phyloP scores from a whole-genome alignment of 129 eudicot genomes.

The Arctium minus region DNA sequence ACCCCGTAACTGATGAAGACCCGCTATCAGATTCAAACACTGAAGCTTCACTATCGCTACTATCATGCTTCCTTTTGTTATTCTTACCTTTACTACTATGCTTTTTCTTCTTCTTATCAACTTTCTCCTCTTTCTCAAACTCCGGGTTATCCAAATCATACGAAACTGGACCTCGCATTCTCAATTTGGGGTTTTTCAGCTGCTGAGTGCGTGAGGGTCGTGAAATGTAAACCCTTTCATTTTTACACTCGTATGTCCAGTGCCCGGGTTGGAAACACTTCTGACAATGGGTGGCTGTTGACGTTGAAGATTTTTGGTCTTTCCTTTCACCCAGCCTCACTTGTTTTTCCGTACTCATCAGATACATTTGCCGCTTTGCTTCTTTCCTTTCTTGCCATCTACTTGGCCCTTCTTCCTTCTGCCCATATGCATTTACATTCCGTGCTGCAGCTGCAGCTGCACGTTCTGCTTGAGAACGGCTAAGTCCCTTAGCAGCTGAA shows the following conservation, averaged over 20 bases:
- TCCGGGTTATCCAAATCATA: conserved; percentile 77
- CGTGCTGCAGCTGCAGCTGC: conserved; percentile 96
- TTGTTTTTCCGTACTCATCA: conserved; percentile 95
- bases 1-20: conserved; percentile 56
- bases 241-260: conserved; percentile 96
- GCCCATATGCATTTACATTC: conserved; percentile 94
- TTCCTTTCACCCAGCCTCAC: conserved; percentile 89
- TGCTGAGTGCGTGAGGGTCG: conserved; percentile 92
- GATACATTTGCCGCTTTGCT: conserved; percentile 92
- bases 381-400: conserved; percentile 99
- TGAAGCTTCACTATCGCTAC: conserved; percentile 79
- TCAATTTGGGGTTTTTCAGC: conserved; percentile 82
- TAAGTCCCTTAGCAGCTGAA: conserved; percentile 88
- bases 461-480: conserved; percentile 96
- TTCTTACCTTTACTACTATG: conserved; percentile 53
- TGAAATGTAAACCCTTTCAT: conserved; percentile 87
- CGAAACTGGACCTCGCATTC: conserved; percentile 50
- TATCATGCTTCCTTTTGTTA: conserved; percentile 84
- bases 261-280: conserved; percentile 84
- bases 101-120: conserved; percentile 56
- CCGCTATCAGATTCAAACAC: conserved; percentile 70
- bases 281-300: conserved; percentile 75
- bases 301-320: conserved; percentile 48
- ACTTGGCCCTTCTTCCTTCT: conserved; percentile 98
- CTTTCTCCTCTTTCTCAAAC: conserved; percentile 35